phyloP scores from a whole-genome alignment of 495 filamentous ascomycete genomes.

The Podospora appendiculata region DNA sequence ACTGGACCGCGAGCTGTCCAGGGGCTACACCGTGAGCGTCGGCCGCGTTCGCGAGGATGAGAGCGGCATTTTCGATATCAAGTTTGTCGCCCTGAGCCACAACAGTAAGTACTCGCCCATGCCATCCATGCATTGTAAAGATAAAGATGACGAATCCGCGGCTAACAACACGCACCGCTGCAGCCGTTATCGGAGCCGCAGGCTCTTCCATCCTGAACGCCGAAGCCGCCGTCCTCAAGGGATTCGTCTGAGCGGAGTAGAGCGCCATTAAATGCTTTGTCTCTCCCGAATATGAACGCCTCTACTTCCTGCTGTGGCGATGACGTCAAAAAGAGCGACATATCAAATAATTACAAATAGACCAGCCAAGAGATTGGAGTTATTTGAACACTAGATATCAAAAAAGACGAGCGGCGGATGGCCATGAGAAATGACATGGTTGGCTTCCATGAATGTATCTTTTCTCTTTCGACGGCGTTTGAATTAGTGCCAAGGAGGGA shows the following conservation, averaged over 20 bases:
- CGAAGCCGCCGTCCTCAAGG: constrained; percentile 86
- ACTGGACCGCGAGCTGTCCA: constrained; percentile 65
- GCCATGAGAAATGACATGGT: too few species aligned
- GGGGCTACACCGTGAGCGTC: constrained; percentile 75
- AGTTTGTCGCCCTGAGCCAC: constrained; percentile 76
- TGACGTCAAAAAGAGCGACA: too few species aligned
- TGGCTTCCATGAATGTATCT: too few species aligned
- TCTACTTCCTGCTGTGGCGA: too few species aligned
- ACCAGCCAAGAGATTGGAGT: too few species aligned
- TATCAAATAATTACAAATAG: too few species aligned
- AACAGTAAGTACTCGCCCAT: constrained; percentile 54
- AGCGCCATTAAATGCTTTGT: not conserved
- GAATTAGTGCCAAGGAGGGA: too few species aligned
- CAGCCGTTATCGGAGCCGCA: constrained; percentile 86
- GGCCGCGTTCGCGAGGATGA: constrained; percentile 68
- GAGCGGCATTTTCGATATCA: constrained; percentile 72
- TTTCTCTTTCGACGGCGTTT: too few species aligned
- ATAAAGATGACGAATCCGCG: too few species aligned
- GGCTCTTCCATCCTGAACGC: constrained; percentile 92
- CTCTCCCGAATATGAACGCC: not conserved
- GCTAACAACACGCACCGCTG: not conserved
- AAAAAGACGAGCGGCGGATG: too few species aligned
- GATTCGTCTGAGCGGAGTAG: constrained; percentile 52
- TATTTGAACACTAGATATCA: too few species aligned
- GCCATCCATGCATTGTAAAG: not conserved